Evolutionary conservation across 2,329 filamentous ascomycete genomes (phyloP).

Genomic region (Colletotrichum melonis): DNA sequence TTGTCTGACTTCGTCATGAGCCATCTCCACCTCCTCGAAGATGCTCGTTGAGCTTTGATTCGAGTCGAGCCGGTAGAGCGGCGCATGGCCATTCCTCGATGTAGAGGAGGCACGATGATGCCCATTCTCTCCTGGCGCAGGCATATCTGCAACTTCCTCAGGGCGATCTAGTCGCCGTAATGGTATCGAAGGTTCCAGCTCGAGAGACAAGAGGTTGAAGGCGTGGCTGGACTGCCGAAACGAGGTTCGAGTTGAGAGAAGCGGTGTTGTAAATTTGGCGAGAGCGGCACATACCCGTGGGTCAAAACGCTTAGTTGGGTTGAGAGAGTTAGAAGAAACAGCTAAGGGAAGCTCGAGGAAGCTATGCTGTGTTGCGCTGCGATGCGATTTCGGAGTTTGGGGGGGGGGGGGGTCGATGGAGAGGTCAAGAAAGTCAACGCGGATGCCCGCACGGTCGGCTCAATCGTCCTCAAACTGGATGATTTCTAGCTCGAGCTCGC

Average conservation of each 20-base stretch:
- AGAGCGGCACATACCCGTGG: neutral
- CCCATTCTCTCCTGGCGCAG: conserved; percentile 5
- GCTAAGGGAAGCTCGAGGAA: neutral
- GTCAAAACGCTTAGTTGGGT: neutral
- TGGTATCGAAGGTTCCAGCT: neutral
- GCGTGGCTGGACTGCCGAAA: neutral
- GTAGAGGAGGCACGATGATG: conserved; percentile 22
- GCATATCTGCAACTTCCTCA: conserved; percentile 10
- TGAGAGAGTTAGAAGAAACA: no score
- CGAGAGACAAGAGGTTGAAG: neutral
- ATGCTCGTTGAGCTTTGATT: conserved; percentile 83
- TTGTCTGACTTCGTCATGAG: conserved; percentile 82
- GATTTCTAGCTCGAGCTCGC: neutral
- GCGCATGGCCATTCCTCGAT: conserved; percentile 31
- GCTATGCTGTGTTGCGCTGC: neutral
- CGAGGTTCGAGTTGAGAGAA: neutral
- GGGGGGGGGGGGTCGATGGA: neutral
- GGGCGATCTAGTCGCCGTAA: neutral
- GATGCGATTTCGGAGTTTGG: neutral
- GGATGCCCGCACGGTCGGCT: neutral
- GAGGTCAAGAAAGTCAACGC: neutral
- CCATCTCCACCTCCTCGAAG: conserved; percentile 98
- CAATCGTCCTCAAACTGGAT: neutral
- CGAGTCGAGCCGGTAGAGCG: conserved; percentile 73
- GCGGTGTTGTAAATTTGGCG: neutral